phyloP scores from a whole-genome alignment of 163 green algal species.

The Volvox carteri region DNA sequence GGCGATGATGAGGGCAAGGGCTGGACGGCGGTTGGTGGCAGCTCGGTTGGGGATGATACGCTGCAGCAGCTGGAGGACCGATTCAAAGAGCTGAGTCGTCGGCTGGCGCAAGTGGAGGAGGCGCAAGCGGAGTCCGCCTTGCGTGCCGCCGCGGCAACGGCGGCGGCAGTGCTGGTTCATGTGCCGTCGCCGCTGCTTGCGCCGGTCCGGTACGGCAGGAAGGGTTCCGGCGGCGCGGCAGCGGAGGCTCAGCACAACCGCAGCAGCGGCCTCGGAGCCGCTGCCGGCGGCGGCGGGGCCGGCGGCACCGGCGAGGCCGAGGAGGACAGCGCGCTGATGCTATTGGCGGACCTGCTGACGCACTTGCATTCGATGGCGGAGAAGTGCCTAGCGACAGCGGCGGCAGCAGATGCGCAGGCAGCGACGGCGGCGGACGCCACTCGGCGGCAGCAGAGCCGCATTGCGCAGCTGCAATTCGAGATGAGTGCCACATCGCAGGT shows the following conservation, averaged over 20 bases:
- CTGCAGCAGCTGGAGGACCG: not conserved
- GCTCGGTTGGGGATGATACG: not conserved
- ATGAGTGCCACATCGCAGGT: slow-evolving; percentile 15
- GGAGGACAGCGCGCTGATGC: not conserved
- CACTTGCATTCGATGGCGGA: not conserved
- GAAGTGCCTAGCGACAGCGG: not conserved
- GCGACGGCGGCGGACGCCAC: not conserved
- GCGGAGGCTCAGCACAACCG: not conserved
- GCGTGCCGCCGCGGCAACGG: not conserved
- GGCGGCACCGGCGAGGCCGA: not conserved
- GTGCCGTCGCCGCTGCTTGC: slow-evolving; percentile 6
- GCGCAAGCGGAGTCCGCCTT: not conserved
- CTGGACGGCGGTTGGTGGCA: not conserved
- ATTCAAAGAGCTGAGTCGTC: not conserved
- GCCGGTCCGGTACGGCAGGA: not conserved
- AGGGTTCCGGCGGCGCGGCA: not conserved
- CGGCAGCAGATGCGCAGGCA: not conserved
- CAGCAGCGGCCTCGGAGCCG: not conserved
- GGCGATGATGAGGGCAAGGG: not conserved
- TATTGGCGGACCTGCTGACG: slow-evolving; percentile 21
- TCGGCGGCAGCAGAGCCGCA: slow-evolving; percentile 1
- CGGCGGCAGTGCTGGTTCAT: slow-evolving; percentile 7
- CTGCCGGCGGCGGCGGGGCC: not conserved
- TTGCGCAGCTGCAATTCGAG: slow-evolving; percentile 9
- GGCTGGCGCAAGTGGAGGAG: not conserved